A percentile compares a stretch with the other conserved stretches of the same genome.
These are phyloP conservation scores for Annulohypoxylon nitens DNA, from an alignment of 495 filamentous ascomycete genomes.

Conservation along the genomic window DNA sequence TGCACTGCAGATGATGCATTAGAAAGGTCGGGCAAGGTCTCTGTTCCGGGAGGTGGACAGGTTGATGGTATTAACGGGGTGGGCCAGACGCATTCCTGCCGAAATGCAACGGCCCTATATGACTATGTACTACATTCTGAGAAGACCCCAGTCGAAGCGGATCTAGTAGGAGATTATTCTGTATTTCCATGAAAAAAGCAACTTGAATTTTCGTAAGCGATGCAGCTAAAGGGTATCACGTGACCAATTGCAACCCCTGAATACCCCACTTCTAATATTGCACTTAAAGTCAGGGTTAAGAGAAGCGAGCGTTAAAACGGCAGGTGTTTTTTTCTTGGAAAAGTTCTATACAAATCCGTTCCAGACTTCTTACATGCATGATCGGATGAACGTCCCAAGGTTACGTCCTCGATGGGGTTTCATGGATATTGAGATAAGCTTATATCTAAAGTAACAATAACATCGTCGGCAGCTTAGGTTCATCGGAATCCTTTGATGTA, in stretches of 20 bases:
- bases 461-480: not conserved
- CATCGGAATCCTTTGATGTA: not conserved
- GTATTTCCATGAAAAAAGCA: not conserved
- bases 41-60: not conserved
- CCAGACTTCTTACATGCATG: not conserved
- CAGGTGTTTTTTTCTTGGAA: not conserved
- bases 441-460: constrained; percentile 1
- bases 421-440: constrained; percentile 3
- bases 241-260: not conserved
- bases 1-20: not conserved
- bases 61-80: not conserved
- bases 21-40: not conserved
- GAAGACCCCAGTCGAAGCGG: not conserved
- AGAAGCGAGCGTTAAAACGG: not conserved
- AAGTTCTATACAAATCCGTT: not conserved
- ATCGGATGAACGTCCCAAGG: not conserved
- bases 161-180: not conserved
- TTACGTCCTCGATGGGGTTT: not conserved
- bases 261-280: not conserved
- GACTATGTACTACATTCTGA: constrained; percentile 1
- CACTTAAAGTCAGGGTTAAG: not conserved
- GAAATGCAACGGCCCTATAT: not conserved
- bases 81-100: not conserved
- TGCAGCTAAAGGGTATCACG: constrained; percentile 4
- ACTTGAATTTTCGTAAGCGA: not conserved